These are phyloP conservation scores for Podila epicladia DNA, from an alignment of 192 early-diverging fungal species.

Conservation along the genomic window DNA sequence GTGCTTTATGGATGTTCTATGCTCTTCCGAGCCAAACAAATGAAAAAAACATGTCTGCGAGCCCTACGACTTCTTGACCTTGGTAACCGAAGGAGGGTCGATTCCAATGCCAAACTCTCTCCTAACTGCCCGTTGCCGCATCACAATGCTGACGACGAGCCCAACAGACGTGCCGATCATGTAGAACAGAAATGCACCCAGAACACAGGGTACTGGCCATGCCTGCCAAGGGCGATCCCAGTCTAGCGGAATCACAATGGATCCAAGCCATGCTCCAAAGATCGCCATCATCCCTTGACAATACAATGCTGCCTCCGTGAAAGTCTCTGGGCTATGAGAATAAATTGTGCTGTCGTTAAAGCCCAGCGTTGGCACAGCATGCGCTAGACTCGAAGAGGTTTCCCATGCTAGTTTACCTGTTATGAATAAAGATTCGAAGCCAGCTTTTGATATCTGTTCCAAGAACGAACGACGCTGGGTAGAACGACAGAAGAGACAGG, in stretches of 20 bases:
- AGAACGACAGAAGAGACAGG: conserved; percentile 43
- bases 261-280: conserved; percentile 64
- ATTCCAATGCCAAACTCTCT: conserved; percentile 28
- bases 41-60: background rate
- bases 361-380: background rate
- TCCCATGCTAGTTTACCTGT: conserved; percentile 16
- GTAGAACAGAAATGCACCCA: conserved; percentile 56
- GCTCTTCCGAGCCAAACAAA: background rate
- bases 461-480: conserved; percentile 42
- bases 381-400: background rate
- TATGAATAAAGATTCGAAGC: conserved; percentile 40
- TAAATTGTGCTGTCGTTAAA: background rate
- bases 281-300: conserved; percentile 55
- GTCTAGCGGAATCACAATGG: conserved; percentile 64
- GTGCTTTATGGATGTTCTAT: background rate
- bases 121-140: conserved; percentile 27
- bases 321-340: conserved; percentile 50
- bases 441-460: conserved; percentile 38
- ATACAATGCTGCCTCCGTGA: conserved; percentile 54
- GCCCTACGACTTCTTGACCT: background rate
- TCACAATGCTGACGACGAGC: conserved; percentile 31
- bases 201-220: conserved; percentile 61
- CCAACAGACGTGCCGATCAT: conserved; percentile 48
- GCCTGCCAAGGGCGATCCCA: conserved; percentile 67
- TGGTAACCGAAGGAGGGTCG: background rate